Base-by-base conservation (phyloP, 106 monocot genomes). In the Narthecium ossifragum region DNA sequence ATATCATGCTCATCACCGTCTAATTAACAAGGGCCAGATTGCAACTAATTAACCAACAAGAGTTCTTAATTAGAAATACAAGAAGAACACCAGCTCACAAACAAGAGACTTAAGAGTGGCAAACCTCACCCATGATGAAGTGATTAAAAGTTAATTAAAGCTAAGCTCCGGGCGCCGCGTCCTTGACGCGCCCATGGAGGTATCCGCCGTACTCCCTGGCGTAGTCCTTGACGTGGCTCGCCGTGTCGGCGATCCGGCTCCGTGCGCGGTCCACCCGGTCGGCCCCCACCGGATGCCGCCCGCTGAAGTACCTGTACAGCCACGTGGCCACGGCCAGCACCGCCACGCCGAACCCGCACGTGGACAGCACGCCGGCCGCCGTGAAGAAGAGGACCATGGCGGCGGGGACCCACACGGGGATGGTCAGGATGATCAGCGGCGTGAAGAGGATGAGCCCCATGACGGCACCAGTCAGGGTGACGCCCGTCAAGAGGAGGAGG, bases 101-200 rank as follows among this genome's bases (percentile, higher is more conserved):
- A n/a, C n/a, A n/a, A n/a, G n/a, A n/a, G n/a, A n/a, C n/a, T n/a
- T n/a, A n/a, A n/a, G n/a, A n/a, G n/a, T n/a, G n/a, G n/a, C n/a
- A n/a, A n/a, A n/a, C n/a, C n/a, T n/a, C n/a, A n/a, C n/a, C n/a
- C n/a, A n/a, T n/a, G n/a, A n/a, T n/a, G n/a, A n/a, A n/a, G n/a
- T n/a, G n/a, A n/a, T n/a, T n/a, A n/a, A n/a, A n/a, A n/a, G n/a
- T n/a, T n/a, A n/a, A n/a, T n/a, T n/a, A n/a, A n/a, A n/a, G n/a
- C n/a, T 53, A 75, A 61, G 89, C 85, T 20, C 89, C 85, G 7
- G 89, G 85, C 8, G 89, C 89, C 18, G 85, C 89, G 45, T 78
- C 89, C 77, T 81, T 85, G 39, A 64, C 64, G n/a, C 71, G 56
- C 63, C 63, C 71, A 31, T 71, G 70, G 0, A 68, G 59, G 31